Percentiles rank a stretch among this genome's conserved stretches.
Conservation (phyloP, 2,329 filamentous ascomycete genomes). For the Aspergillus fischeri region DNA sequence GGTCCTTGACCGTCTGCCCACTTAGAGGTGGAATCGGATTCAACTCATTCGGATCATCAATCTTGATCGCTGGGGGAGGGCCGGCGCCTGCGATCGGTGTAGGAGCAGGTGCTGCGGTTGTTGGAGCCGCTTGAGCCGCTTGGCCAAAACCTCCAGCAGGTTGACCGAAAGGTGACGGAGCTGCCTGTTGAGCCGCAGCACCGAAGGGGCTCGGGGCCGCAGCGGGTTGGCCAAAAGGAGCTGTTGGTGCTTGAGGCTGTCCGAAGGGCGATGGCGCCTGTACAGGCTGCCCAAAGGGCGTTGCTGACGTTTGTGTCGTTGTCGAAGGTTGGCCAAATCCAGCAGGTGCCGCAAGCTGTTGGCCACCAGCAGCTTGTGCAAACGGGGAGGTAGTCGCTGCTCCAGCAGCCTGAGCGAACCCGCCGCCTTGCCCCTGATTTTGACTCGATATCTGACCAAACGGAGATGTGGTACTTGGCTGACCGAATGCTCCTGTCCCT, state of each 20-base stretch:
- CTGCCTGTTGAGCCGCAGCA: conserved; percentile 29
- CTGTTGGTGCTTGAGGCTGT: conserved; percentile 20
- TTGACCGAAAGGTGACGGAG: conserved; percentile 31
- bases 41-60: conserved; percentile 25
- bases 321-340: conserved; percentile 26
- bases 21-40: conserved; percentile 34
- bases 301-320: conserved; percentile 9
- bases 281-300: conserved; percentile 33
- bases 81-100: conserved; percentile 19
- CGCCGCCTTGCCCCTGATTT: conserved; percentile 23
- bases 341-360: conserved; percentile 27
- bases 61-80: conserved; percentile 24
- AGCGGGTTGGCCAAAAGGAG: conserved; percentile 28
- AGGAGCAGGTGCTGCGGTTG: conserved; percentile 5
- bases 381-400: conserved; percentile 25
- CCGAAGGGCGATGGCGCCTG: conserved; percentile 26
- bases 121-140: conserved; percentile 6
- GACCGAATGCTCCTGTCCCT: conserved; percentile 29
- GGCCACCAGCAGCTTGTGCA: conserved; percentile 26
- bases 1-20: conserved; percentile 35
- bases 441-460: conserved; percentile 43
- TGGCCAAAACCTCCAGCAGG: conserved; percentile 29
- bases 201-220: conserved; percentile 27
- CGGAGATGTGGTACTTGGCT: conserved; percentile 31
- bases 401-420: conserved; percentile 22